These are phyloP conservation scores for Nicotiana knightiana DNA, from an alignment of 257 asterid species.

Conservation along the genomic window DNA sequence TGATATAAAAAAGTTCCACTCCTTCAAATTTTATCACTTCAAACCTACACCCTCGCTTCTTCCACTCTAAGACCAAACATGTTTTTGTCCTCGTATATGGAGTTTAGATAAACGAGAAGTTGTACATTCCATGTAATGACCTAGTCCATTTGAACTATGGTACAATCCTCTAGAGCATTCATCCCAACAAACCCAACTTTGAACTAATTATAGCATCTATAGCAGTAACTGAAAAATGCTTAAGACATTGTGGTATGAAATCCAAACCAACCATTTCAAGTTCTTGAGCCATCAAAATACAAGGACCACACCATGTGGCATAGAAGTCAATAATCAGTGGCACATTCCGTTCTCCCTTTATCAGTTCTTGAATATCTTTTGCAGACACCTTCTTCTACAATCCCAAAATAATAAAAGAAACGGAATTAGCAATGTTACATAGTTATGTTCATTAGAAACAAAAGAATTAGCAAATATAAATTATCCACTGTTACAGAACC, in stretches of 20 bases:
- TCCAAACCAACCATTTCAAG: constrained; percentile 78
- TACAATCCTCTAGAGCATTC: not conserved
- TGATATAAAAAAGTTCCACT: not conserved
- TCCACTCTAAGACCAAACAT: not conserved
- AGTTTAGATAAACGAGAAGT: not conserved
- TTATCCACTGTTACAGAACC: not conserved
- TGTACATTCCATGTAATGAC: too few relatives aligned
- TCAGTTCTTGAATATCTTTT: constrained; percentile 60
- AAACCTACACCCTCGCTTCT: not conserved
- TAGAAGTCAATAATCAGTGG: constrained; percentile 84
- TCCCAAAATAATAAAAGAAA: not conserved
- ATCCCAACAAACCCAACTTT: not conserved
- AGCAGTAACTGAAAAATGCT: not conserved
- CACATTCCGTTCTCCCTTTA: constrained; percentile 78
- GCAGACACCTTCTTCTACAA: constrained; percentile 84
- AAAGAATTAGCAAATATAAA: not conserved
- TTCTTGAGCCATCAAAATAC: constrained; percentile 96
- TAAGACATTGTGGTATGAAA: not conserved
- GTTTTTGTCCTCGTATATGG: not conserved
- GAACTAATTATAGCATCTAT: not conserved
- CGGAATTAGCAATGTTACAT: not conserved
- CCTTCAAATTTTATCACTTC: not conserved
- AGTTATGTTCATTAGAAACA: not conserved
- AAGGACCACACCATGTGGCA: constrained; percentile 99
- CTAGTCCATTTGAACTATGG: not conserved